Evolutionary conservation across 768 basidiomycete genomes (phyloP).

Genomic region (Gloeophyllum trabeum): DNA sequence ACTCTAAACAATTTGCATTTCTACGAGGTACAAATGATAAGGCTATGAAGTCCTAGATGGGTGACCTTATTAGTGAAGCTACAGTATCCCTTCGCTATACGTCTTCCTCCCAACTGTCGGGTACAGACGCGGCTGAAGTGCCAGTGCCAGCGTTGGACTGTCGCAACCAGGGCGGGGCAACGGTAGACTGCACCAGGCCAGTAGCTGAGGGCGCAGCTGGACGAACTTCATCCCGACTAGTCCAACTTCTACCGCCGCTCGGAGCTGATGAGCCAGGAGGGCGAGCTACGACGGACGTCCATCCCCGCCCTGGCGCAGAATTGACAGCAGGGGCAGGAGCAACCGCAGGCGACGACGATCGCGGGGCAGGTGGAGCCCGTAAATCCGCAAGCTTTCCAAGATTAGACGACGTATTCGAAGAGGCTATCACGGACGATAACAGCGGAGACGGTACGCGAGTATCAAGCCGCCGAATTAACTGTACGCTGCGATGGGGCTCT

Average conservation of each 20-base stretch:
- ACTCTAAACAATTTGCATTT: no score
- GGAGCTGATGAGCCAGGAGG: conserved; percentile 4
- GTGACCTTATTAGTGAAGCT: no score
- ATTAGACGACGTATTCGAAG: conserved; percentile 15
- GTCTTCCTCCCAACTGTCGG: conserved; percentile 50
- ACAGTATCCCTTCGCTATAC: no score
- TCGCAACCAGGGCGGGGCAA: conserved; percentile 1
- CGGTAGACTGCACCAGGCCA: conserved; percentile 10
- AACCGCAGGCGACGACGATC: conserved; percentile 13
- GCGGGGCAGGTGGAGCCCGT: conserved; percentile 17
- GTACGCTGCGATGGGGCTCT: conserved; percentile 80
- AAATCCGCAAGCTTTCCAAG: conserved; percentile 56
- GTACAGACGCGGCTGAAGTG: conserved; percentile 21
- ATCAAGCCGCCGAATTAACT: conserved; percentile 73
- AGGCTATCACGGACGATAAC: conserved; percentile 38
- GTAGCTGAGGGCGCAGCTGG: conserved; percentile 4
- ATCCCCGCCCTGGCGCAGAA: conserved; percentile 13
- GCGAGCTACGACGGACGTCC: conserved; percentile 20
- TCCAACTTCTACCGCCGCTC: not conserved
- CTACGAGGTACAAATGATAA: no score
- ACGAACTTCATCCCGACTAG: not conserved
- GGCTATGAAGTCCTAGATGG: no score
- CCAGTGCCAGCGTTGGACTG: not conserved
- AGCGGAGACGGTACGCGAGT: conserved; percentile 66
- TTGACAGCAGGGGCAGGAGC: conserved; percentile 8